Percentiles rank a stretch among this genome's conserved stretches.
Conservation (phyloP, 257 asterid genomes). For the Verbascum thapsus region DNA sequence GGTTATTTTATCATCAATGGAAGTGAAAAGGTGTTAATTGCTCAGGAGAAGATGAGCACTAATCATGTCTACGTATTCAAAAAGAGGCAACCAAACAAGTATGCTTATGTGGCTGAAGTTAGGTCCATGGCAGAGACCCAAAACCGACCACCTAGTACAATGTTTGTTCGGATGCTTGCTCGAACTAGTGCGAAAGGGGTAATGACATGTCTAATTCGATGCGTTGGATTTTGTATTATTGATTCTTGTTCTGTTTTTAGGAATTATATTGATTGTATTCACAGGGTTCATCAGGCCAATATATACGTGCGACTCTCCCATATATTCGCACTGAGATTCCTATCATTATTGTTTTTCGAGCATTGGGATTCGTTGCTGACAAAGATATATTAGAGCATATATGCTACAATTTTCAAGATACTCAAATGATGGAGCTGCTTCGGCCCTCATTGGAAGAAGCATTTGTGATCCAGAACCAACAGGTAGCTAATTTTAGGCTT, state of each 20-base stretch:
- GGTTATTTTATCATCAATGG: conserved; percentile 96
- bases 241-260: background rate
- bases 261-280: conserved; percentile 12
- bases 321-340: conserved; percentile 96
- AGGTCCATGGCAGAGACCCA: conserved; percentile 97
- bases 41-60: conserved; percentile 99
- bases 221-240: conserved; percentile 6
- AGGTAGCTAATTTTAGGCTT: conserved; percentile 50
- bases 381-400: conserved; percentile 94
- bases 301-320: conserved; percentile 94
- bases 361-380: conserved; percentile 95
- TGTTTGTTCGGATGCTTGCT: conserved; percentile 98
- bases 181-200: conserved; percentile 99
- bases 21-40: conserved; percentile 96
- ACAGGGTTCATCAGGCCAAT: conserved; percentile 99
- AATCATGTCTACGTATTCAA: conserved; percentile 96
- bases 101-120: conserved; percentile 92
- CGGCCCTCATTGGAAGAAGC: conserved; percentile 99
- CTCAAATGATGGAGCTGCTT: conserved; percentile 97
- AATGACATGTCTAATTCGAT: conserved; percentile 34
- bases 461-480: conserved; percentile 94
- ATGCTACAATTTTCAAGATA: conserved; percentile 88
- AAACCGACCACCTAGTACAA: conserved; percentile 93
- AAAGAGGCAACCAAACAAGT: conserved; percentile 98
- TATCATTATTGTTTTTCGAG: conserved; percentile 90